Percentiles rank a stretch among this genome's conserved stretches.
These are phyloP conservation scores for Pelargonium australe DNA, from an alignment of 441 rosid species.

Conservation along the genomic window DNA sequence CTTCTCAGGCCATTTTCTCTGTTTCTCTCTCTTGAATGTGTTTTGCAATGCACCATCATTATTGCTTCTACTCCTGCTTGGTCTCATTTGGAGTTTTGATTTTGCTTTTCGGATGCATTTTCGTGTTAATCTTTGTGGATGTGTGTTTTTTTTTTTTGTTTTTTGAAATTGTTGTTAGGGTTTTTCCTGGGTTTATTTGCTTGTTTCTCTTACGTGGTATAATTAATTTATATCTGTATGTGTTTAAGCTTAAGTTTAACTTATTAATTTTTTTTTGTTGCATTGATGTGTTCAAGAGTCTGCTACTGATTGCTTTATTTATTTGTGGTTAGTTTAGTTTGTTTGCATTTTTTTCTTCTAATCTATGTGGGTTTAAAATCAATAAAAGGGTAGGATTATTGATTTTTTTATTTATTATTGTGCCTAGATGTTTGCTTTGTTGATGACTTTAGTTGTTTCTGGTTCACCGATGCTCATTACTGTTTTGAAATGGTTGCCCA, in stretches of 20 bases:
- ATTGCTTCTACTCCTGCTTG: not conserved
- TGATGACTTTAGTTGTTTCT: not conserved
- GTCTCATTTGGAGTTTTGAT: too few relatives aligned
- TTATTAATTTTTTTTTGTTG: conserved; percentile 4
- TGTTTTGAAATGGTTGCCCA: not conserved
- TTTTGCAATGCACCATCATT: not conserved
- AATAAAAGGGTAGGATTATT: conserved; percentile 13
- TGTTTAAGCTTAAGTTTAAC: not conserved
- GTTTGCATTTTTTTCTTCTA: conserved; percentile 9
- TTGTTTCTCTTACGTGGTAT: not conserved
- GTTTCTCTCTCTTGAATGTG: not conserved
- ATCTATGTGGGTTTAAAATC: conserved; percentile 1
- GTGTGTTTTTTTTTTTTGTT: not conserved
- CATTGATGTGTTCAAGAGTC: conserved; percentile 13
- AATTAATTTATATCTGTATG: not conserved
- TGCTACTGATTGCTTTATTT: conserved; percentile 2
- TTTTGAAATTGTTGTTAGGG: not conserved
- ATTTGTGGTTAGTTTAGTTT: not conserved
- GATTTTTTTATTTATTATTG: not conserved
- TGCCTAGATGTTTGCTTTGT: not conserved
- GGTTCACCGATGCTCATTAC: not conserved
- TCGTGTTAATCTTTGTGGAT: not conserved
- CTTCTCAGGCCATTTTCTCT: conserved; percentile 8
- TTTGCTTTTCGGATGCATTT: too few relatives aligned
- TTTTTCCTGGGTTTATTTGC: conserved; percentile 17